phyloP scores from a whole-genome alignment of 768 basidiomycete genomes.

The Termitomyces sp. region DNA sequence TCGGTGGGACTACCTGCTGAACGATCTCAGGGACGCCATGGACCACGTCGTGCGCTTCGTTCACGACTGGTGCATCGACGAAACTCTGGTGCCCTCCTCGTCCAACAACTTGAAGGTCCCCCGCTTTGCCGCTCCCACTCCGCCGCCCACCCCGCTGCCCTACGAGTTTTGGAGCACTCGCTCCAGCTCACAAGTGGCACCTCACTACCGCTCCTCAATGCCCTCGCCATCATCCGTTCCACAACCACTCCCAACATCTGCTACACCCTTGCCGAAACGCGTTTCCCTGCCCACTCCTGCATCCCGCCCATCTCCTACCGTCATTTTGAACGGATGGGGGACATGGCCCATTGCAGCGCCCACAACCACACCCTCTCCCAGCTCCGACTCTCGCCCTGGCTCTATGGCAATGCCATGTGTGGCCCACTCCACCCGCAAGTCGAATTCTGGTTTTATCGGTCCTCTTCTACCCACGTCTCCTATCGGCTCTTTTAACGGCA shows the following conservation, averaged over 20 bases:
- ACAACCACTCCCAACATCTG: no score
- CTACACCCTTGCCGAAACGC: not conserved
- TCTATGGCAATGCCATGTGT: slow-evolving; percentile 1
- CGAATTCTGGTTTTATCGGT: no score
- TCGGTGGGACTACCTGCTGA: not conserved
- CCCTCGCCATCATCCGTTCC: no score
- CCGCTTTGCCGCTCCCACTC: not conserved
- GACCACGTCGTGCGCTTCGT: not conserved
- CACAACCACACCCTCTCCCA: not conserved
- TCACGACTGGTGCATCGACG: not conserved
- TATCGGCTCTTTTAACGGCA: not conserved
- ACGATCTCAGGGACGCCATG: not conserved
- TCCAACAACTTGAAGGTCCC: no score
- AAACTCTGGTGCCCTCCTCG: not conserved
- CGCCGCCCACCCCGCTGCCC: not conserved
- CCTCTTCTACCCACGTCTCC: not conserved
- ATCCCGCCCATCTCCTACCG: not conserved
- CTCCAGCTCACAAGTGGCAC: no score
- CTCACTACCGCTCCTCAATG: no score
- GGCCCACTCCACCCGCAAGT: not conserved
- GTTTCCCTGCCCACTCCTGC: not conserved
- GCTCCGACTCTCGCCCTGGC: not conserved
- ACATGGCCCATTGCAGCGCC: not conserved
- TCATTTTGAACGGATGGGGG: not conserved
- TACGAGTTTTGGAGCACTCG: not conserved